Base-by-base conservation (phyloP, 768 basidiomycete genomes). In the Hygrophorus pudorinus region DNA sequence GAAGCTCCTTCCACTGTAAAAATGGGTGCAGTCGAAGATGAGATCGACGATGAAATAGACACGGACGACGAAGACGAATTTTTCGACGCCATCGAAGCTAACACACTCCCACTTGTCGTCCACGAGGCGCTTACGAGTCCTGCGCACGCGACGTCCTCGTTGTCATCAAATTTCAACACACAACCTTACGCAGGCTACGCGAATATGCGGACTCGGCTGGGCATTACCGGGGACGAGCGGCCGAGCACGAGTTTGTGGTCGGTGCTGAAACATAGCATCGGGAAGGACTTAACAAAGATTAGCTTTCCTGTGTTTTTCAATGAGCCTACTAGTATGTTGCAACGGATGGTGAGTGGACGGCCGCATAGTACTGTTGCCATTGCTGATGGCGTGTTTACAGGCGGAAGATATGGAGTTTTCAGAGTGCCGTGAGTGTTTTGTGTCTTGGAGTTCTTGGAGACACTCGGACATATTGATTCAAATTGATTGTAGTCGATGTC, bases 401-500 rank as follows among this genome's bases (percentile, higher is more conserved):
- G 86, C 92, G 9, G 93, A 98, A 64, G 93, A 98, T 62, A 94
- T 94, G 89, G 93, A 96, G 61, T 96, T 93, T 63, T 82, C 87
- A 1, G 89, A 91, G 52, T 94, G 90, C 56, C 65, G 85, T 88
- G 54, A 68, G 86, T 76, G 3, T 2, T 16, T 20, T 41, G 32
- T 43, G 21, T 28, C 31, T 44, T 7, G 24, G 7, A 7, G 2
- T 13, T 21, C 9, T 29, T 51, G 36, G 40, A 18, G 38, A 45
- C 13, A 30, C 46, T 40, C 32, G 46, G 31, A 28, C 18, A 48
- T 45, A 29, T 43, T 47, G 16, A 32, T 28, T 38, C n/a, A 7
- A 7, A 3, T 24, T 24, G 24, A 24, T n/a, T 24, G 0, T 51
- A 89, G 85, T 97, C 55, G 91, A 96, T 53, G 81, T 85, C 5